Conservation (phyloP, 768 basidiomycete species). For the Wakefieldia striispora region DNA sequence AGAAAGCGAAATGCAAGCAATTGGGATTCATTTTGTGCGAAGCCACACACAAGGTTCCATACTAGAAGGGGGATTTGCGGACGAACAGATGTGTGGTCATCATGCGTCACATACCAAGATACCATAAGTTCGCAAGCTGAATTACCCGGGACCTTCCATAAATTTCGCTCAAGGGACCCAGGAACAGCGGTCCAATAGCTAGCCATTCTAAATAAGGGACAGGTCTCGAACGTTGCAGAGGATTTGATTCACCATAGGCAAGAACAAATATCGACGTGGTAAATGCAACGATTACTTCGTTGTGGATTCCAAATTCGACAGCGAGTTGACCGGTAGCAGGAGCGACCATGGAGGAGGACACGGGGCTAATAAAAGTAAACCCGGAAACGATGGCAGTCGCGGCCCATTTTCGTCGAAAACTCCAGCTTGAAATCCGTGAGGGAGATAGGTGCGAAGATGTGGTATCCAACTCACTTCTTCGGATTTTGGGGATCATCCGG, state of each 20-base stretch:
- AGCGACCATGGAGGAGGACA: constrained; percentile 75
- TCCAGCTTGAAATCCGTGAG: constrained; percentile 46
- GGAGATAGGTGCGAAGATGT: neutral
- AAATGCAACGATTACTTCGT: constrained; percentile 47
- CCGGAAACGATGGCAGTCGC: constrained; percentile 62
- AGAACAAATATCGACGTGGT: constrained; percentile 58
- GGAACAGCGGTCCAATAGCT: constrained; percentile 35
- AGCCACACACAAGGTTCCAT: constrained; percentile 65
- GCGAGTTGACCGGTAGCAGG: constrained; percentile 57
- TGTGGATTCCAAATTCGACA: constrained; percentile 53
- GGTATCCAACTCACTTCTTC: constrained; percentile 43
- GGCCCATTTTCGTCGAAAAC: constrained; percentile 57
- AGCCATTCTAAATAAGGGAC: neutral
- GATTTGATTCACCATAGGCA: constrained; percentile 49
- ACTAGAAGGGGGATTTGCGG: constrained; percentile 27
- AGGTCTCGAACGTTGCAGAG: neutral
- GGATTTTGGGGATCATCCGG: constrained; percentile 58
- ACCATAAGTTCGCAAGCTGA: constrained; percentile 64
- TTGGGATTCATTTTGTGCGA: constrained; percentile 55
- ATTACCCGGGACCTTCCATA: constrained; percentile 64
- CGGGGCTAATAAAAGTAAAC: constrained; percentile 66
- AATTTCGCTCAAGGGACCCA: constrained; percentile 69
- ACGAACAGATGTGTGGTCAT: neutral
- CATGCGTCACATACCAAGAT: constrained; percentile 43
- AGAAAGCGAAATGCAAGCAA: constrained; percentile 69